These are phyloP conservation scores for Platanus orientalis DNA, from an alignment of 164 flowering plant species.

Conservation along the genomic window DNA sequence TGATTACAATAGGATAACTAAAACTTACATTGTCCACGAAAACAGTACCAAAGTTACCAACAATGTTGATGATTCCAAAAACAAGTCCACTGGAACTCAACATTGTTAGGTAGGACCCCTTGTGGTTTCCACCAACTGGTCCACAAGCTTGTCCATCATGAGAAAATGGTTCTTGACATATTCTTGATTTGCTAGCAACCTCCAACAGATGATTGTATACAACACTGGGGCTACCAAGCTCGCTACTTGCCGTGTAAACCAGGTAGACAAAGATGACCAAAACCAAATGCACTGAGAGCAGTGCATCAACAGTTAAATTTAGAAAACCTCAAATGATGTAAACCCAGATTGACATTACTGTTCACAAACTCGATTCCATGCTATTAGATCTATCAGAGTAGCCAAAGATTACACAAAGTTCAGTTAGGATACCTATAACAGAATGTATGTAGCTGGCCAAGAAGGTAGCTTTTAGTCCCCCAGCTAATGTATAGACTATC, in stretches of 20 bases:
- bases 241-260: conserved; percentile 70
- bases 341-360: too few relatives aligned
- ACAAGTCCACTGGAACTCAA: conserved; percentile 90
- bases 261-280: conserved; percentile 84
- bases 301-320: neutral
- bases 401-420: neutral
- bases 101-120: conserved; percentile 86
- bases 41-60: conserved; percentile 95
- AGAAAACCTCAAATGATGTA: neutral
- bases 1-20: neutral
- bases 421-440: conserved; percentile 66
- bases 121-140: conserved; percentile 71
- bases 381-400: too few relatives aligned
- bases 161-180: conserved; percentile 66
- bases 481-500: conserved; percentile 84
- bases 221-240: conserved; percentile 86
- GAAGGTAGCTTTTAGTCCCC: conserved; percentile 96
- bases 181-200: conserved; percentile 65
- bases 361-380: too few relatives aligned
- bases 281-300: conserved; percentile 75
- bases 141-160: conserved; percentile 88
- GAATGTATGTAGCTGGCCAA: conserved; percentile 97
- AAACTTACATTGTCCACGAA: conserved; percentile 86
- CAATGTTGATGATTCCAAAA: conserved; percentile 87
- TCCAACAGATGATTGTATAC: conserved; percentile 60